Conservation (phyloP, 2,329 filamentous ascomycete species). For the Monascus ruber region DNA sequence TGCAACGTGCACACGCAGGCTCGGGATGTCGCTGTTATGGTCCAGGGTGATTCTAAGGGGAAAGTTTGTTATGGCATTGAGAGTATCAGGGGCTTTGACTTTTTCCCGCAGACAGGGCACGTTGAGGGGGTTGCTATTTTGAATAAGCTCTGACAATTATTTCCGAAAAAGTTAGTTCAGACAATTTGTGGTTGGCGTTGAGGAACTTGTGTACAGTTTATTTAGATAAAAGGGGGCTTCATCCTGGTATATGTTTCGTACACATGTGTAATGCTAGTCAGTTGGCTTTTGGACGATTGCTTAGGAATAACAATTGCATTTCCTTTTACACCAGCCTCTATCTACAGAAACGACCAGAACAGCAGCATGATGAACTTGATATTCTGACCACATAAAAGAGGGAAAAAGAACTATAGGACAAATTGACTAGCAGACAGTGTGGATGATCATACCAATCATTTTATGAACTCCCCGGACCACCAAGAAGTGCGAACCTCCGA, state of each 20-base stretch:
- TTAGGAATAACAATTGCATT: neutral
- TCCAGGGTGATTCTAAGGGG: constrained; percentile 47
- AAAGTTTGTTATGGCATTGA: constrained; percentile 65
- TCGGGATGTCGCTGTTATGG: constrained; percentile 77
- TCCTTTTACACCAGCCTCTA: neutral
- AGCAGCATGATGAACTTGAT: neutral
- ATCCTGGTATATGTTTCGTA: too few species aligned
- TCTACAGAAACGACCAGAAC: neutral
- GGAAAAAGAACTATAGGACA: constrained; percentile 2
- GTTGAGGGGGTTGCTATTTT: constrained; percentile 55
- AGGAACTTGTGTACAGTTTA: too few species aligned
- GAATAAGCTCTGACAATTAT: constrained; percentile 23
- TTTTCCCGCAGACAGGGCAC: constrained; percentile 79
- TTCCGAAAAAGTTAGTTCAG: neutral
- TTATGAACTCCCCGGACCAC: constrained; percentile 62
- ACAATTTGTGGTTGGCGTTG: neutral
- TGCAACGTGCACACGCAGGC: constrained; percentile 98
- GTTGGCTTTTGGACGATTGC: neutral
- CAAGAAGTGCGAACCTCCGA: constrained; percentile 82
- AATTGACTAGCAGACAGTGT: constrained; percentile 4
- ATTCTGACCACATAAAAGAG: constrained; percentile 3
- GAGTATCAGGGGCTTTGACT: constrained; percentile 85
- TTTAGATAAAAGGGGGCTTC: too few species aligned
- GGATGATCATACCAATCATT: constrained; percentile 10
- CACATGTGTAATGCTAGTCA: too few species aligned